A percentile compares a stretch with the other conserved stretches of the same genome.
Evolutionary conservation across 495 filamentous ascomycete species (phyloP).

Genomic region (Lindgomyces ingoldianus): DNA sequence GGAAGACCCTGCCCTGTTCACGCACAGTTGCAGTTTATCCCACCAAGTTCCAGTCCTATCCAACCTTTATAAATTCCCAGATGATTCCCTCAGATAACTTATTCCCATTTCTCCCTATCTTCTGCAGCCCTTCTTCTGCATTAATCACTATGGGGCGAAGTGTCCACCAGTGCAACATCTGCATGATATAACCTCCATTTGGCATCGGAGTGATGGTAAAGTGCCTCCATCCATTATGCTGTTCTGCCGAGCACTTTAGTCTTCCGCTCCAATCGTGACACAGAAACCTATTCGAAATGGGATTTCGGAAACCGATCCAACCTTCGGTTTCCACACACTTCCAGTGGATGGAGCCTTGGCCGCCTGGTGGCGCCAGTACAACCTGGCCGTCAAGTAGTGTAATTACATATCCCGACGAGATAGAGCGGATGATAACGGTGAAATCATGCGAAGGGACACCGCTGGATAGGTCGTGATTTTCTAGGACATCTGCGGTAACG

Average conservation of each 20-base stretch:
- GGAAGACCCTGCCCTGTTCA: too few relatives aligned
- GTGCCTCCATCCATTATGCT: background rate
- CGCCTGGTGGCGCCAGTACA: conserved; percentile 34
- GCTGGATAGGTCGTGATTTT: too few relatives aligned
- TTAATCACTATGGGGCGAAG: too few relatives aligned
- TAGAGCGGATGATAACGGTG: background rate
- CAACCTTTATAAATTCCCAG: too few relatives aligned
- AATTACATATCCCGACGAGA: conserved; percentile 24
- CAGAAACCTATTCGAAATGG: conserved; percentile 34
- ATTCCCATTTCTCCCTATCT: too few relatives aligned
- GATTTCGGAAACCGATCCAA: conserved; percentile 46
- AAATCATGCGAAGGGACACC: background rate
- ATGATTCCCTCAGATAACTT: too few relatives aligned
- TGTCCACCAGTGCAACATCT: conserved; percentile 42
- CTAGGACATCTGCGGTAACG: too few relatives aligned
- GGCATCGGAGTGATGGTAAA: conserved; percentile 28
- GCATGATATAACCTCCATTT: conserved; percentile 42
- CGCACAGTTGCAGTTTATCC: too few relatives aligned
- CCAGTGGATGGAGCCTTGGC: conserved; percentile 45
- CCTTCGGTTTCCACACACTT: conserved; percentile 44
- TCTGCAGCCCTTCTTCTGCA: too few relatives aligned
- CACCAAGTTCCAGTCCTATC: too few relatives aligned
- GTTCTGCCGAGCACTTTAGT: background rate
- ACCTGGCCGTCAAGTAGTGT: conserved; percentile 42
- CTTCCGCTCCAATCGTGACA: background rate